phyloP scores from a whole-genome alignment of 495 filamentous ascomycete genomes.

The Parachaetomium inaequale region DNA sequence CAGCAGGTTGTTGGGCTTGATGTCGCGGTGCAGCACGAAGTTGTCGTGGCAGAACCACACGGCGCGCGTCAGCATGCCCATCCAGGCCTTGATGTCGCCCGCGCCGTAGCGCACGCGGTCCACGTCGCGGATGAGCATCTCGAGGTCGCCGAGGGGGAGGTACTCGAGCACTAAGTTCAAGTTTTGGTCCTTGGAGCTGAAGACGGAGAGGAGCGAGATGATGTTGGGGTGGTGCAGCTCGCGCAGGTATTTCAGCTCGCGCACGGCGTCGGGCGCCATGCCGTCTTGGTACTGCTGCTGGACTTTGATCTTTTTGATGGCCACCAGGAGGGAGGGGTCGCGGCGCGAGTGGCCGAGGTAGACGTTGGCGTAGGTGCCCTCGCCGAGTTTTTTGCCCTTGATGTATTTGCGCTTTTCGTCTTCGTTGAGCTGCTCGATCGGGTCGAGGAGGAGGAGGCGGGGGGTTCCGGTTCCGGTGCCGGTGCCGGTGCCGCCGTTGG shows the following conservation, averaged over 20 bases:
- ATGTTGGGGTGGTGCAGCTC: conserved; percentile 96
- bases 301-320: conserved; percentile 98
- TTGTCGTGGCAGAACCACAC: conserved; percentile 98
- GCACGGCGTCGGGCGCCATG: conserved; percentile 86
- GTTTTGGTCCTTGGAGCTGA: conserved; percentile 85
- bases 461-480: no score
- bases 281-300: conserved; percentile 79
- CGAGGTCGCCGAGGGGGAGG: conserved; percentile 84
- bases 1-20: conserved; percentile 97
- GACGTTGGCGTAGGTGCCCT: conserved; percentile 96
- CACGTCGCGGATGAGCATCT: conserved; percentile 84
- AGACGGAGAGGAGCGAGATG: conserved; percentile 85
- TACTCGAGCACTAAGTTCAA: conserved; percentile 93
- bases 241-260: conserved; percentile 90
- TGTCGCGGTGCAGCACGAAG: conserved; percentile 91
- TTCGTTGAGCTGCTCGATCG: conserved; percentile 85
- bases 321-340: conserved; percentile 68
- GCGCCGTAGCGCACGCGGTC: conserved; percentile 60
- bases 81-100: conserved; percentile 96
- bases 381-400: conserved; percentile 86
- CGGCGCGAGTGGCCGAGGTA: conserved; percentile 73
- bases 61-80: conserved; percentile 90
- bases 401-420: conserved; percentile 82
- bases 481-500: no score
- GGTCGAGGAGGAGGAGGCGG: conserved; percentile 54